Evolutionary conservation across 2,329 filamentous ascomycete genomes (phyloP), one percentile per base, ranked within the genome.

Genomic region (Zymoseptoria ardabiliae): DNA sequence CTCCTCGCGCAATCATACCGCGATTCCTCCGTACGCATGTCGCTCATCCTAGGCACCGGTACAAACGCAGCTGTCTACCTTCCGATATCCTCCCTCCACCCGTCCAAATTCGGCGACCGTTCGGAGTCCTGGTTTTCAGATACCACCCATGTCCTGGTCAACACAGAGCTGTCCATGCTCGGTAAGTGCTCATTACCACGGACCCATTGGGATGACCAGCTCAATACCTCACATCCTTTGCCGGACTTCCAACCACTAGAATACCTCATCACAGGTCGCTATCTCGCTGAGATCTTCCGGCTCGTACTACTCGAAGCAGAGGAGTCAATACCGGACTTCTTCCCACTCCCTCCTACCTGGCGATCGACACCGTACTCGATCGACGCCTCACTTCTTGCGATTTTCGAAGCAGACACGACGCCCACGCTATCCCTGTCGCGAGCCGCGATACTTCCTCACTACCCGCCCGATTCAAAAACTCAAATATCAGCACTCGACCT

Each of bases 111-210:
- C 69, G 82, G 82, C 28, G 67, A 70, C 25, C 77, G 84, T 54
- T 78, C 82, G 1, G 73, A 78, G 17, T 77, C 76, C 48, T 85
- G 82, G 82, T 78, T 82, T 59, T 76, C 79, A 25, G 75, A 78
- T 49, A 82, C 83, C n/a, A 77, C 80, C 28, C 79, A 84, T 60
- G 84, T 87, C 30, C 81, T 87, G 56, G 79, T 86, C 66, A 87
- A 87, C 69, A 86, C 81, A 7, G 85, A 87, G 68, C 75, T 86
- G 65, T 85, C 83, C 74, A 86, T 87, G 84, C 86, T 86, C 63
- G 85, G 82, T 53, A 79, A 83, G 59, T 75, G 79, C 21, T 77
- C 85, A 25, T 76, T 85, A 45, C 82, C 83, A 1, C 79, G 77
- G 64, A 85, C 84, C 5, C 76, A 80, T 13, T 87, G 84, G 84